These are phyloP conservation scores for Colletotrichum orchidophilum DNA, from an alignment of 2,329 filamentous ascomycete species.

Conservation along the genomic window DNA sequence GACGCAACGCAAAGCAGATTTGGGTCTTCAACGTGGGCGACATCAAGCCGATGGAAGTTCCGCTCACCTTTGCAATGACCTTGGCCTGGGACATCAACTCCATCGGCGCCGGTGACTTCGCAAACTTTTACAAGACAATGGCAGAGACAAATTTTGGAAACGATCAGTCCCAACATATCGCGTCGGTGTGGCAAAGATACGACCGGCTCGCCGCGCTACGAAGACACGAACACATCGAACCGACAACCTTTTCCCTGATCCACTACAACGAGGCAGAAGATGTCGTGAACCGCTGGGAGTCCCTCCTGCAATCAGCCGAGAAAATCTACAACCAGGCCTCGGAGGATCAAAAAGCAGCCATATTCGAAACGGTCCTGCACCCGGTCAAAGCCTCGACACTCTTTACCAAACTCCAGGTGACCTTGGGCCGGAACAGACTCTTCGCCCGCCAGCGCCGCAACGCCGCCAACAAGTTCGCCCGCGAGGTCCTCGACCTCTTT, in stretches of 20 bases:
- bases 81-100: slow-evolving; percentile 64
- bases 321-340: neutral
- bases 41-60: slow-evolving; percentile 66
- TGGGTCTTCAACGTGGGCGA: slow-evolving; percentile 73
- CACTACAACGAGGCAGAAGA: slow-evolving; percentile 69
- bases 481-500: slow-evolving; percentile 58
- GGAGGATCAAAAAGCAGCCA: slow-evolving; percentile 56
- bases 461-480: slow-evolving; percentile 59
- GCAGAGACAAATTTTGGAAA: slow-evolving; percentile 50
- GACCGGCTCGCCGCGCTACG: slow-evolving; percentile 58
- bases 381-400: slow-evolving; percentile 67
- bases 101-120: slow-evolving; percentile 53
- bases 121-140: slow-evolving; percentile 10
- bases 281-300: slow-evolving; percentile 50
- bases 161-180: slow-evolving; percentile 55
- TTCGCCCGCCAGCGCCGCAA: slow-evolving; percentile 66
- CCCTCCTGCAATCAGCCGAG: slow-evolving; percentile 54
- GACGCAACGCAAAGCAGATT: slow-evolving; percentile 56
- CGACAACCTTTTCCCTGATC: slow-evolving; percentile 63
- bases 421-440: slow-evolving; percentile 58
- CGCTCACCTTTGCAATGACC: slow-evolving; percentile 64
- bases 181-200: slow-evolving; percentile 62
- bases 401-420: slow-evolving; percentile 59
- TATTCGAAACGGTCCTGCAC: slow-evolving; percentile 70
- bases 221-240: slow-evolving; percentile 69